Percentiles rank a stretch among this genome's conserved stretches.
Evolutionary conservation across 345 rosid species (phyloP).

Genomic region (Erucastrum elatum): DNA sequence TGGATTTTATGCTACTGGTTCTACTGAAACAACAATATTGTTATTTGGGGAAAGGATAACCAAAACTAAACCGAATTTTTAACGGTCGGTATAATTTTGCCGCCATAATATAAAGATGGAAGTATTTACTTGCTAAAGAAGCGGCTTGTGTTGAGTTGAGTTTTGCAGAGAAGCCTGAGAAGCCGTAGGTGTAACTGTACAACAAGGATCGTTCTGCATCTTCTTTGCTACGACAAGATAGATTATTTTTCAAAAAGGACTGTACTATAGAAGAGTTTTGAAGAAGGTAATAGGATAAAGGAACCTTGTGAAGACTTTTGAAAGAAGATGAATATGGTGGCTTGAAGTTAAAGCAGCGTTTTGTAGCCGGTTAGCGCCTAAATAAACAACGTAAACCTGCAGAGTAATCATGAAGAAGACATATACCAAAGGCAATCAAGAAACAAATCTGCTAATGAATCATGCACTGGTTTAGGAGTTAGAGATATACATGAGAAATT

Average conservation of each 20-base stretch:
- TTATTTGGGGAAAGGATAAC: background rate
- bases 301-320: conserved; percentile 58
- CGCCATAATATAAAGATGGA: conserved; percentile 13
- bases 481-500: conserved; percentile 18
- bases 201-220: conserved; percentile 55
- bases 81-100: background rate
- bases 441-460: background rate
- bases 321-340: conserved; percentile 56
- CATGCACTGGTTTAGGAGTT: background rate
- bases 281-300: background rate
- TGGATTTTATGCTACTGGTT: background rate
- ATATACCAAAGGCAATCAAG: background rate
- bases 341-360: conserved; percentile 43
- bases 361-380: conserved; percentile 48
- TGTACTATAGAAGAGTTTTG: background rate
- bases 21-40: background rate
- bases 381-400: conserved; percentile 71
- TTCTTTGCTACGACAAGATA: conserved; percentile 47
- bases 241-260: background rate
- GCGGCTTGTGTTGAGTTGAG: conserved; percentile 57
- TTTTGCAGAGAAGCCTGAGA: conserved; percentile 63
- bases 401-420: background rate
- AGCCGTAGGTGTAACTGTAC: conserved; percentile 64
- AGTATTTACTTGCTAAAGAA: conserved; percentile 49
- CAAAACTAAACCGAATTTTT: background rate